Evolutionary conservation across 192 early-diverging fungal genomes (phyloP).

Genomic region (Umbelopsis ramanniana): DNA sequence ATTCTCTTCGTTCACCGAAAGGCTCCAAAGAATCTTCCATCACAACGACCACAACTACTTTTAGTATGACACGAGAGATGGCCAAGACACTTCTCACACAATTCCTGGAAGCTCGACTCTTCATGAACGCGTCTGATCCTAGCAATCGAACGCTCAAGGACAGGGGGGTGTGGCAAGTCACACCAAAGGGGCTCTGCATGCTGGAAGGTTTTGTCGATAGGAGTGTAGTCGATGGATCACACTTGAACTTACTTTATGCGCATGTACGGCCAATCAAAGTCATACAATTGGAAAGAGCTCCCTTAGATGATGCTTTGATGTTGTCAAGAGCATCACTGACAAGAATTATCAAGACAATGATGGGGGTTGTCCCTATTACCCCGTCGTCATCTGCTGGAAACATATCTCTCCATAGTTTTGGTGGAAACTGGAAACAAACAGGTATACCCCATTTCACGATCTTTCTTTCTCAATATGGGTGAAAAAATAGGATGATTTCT

Average conservation of each 20-base stretch:
- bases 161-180: constrained; percentile 49
- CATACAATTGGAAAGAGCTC: constrained; percentile 28
- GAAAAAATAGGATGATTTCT: too few relatives aligned
- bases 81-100: constrained; percentile 51
- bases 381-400: not conserved
- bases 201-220: constrained; percentile 51
- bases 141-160: constrained; percentile 49
- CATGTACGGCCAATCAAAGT: constrained; percentile 19
- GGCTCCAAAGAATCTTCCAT: constrained; percentile 33
- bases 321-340: constrained; percentile 43
- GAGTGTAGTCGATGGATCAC: constrained; percentile 45
- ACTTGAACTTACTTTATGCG: constrained; percentile 20
- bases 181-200: constrained; percentile 54
- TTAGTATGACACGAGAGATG: constrained; percentile 59
- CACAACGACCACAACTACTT: constrained; percentile 58
- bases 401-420: not conserved
- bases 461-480: constrained; percentile 3
- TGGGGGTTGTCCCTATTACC: constrained; percentile 43
- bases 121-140: constrained; percentile 49
- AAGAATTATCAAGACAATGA: constrained; percentile 49
- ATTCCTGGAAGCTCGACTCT: constrained; percentile 57
- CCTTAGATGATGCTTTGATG: constrained; percentile 49
- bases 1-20: constrained; percentile 48
- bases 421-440: constrained; percentile 1
- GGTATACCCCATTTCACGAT: not conserved